Percentiles rank a stretch among this genome's conserved stretches.
phyloP scores from a whole-genome alignment of 2,329 filamentous ascomycete genomes.

The Chaetomiaceae sp. region DNA sequence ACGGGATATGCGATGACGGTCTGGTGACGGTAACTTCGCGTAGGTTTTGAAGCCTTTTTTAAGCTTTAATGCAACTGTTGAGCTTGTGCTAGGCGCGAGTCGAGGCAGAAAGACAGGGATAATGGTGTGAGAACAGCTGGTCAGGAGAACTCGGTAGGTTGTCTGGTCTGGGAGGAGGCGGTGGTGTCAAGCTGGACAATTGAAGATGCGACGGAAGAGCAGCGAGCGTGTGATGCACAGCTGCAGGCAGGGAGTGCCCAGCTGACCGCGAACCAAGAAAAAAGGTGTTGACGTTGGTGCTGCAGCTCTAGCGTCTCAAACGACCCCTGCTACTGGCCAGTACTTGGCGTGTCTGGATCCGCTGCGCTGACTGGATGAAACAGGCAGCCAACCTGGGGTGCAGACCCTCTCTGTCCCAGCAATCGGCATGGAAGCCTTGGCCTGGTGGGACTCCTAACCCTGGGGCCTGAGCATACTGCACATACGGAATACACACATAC shows the following conservation, averaged over 20 bases:
- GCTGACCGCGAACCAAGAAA: conserved; percentile 17
- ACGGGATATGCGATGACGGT: no score
- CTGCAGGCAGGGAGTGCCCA: conserved; percentile 13
- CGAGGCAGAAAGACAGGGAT: no score
- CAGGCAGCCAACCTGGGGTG: neutral
- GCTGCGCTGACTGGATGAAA: conserved; percentile 14
- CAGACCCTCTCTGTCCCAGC: no score
- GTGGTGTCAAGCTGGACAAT: neutral
- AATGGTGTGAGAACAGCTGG: no score
- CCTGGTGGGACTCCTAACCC: conserved; percentile 9
- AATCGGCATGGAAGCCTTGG: no score
- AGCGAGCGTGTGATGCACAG: conserved; percentile 23
- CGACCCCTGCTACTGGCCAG: conserved; percentile 21
- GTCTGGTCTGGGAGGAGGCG: no score
- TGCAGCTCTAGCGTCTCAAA: conserved; percentile 15
- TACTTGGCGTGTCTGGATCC: conserved; percentile 18
- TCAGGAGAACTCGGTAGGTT: neutral
- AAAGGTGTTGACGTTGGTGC: conserved; percentile 19
- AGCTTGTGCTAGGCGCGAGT: no score
- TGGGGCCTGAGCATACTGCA: neutral
- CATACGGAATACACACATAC: no score
- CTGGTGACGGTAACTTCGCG: no score
- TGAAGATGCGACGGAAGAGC: neutral
- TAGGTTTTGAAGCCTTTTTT: no score
- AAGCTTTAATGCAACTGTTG: no score